Base-by-base conservation (phyloP, 108 stramenopile genomes). In the Cylindrotheca closterium region DNA sequence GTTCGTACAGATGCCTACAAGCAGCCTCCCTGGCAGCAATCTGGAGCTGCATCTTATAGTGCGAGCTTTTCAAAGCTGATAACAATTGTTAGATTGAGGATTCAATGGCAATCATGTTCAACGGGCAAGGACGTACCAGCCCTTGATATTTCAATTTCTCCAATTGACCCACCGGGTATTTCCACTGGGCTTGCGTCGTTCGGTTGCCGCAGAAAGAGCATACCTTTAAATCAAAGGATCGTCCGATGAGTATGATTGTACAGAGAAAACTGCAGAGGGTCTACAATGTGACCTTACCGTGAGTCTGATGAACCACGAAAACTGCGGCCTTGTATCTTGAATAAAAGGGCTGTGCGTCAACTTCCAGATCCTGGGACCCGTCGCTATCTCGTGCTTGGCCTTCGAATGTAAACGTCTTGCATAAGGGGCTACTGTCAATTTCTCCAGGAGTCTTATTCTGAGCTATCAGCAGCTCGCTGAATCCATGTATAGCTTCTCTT, bases 21-120 rank as follows among this genome's bases (percentile, higher is more conserved):
- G 71, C 71, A 7, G 34, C 71, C 28, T 65, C 63, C 31, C 71
- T n/a, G 4, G 63, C 63, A 2, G 63, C 71, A 24, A 72, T 47
- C 29, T 72, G 71, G 28, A 72, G 58, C 57, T 65, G 63, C 32
- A 65, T 51, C 15, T 33, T 48, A 7, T 23, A 48, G 22, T n/a
- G n/a, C n/a, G n/a, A n/a, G n/a, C n/a, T n/a, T n/a, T n/a, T n/a
- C n/a, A n/a, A n/a, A n/a, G n/a, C n/a, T n/a, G n/a, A n/a, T n/a
- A n/a, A n/a, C n/a, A n/a, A n/a, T n/a, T n/a, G n/a, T n/a, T n/a
- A n/a, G n/a, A n/a, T n/a, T n/a, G n/a, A n/a, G n/a, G n/a, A n/a
- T n/a, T n/a, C n/a, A n/a, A n/a, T n/a, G n/a, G n/a, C n/a, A n/a
- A n/a, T n/a, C n/a, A n/a, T n/a, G n/a, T n/a, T n/a, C n/a, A n/a